phyloP scores from a whole-genome alignment of 2,329 filamentous ascomycete genomes.

The Colletotrichum lupini region DNA sequence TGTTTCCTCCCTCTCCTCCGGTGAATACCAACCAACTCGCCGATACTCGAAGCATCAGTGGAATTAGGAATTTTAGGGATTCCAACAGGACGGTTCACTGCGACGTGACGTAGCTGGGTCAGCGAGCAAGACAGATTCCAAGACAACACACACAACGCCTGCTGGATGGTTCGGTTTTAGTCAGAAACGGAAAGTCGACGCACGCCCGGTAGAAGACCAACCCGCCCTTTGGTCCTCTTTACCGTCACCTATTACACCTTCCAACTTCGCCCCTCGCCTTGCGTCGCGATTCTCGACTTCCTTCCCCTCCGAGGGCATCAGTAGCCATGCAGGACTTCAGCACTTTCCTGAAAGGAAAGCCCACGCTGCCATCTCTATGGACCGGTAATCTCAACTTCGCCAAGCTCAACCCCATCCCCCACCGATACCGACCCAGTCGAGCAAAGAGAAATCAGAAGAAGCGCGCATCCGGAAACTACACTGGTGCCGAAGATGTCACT shows the following conservation, averaged over 20 bases:
- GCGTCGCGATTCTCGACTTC: not conserved
- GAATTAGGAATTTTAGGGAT: slow-evolving; percentile 5
- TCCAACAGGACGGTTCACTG: not conserved
- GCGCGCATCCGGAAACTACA: slow-evolving; percentile 41
- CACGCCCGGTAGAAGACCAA: slow-evolving; percentile 6
- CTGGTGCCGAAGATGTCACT: slow-evolving; percentile 71
- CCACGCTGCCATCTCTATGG: slow-evolving; percentile 50
- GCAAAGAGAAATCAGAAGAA: slow-evolving; percentile 53
- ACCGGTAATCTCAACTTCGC: slow-evolving; percentile 54
- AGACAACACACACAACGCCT: not conserved
- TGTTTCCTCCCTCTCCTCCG: slow-evolving; percentile 14
- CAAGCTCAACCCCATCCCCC: slow-evolving; percentile 54
- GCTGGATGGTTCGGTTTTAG: slow-evolving; percentile 27
- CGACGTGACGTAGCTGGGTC: slow-evolving; percentile 25
- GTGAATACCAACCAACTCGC: not conserved
- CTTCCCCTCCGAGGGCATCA: not conserved
- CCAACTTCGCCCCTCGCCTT: slow-evolving; percentile 1
- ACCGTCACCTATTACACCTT: slow-evolving; percentile 6
- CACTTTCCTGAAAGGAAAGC: slow-evolving; percentile 51
- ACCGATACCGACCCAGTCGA: slow-evolving; percentile 52
- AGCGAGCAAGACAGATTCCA: not conserved
- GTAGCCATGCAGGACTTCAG: slow-evolving; percentile 51
- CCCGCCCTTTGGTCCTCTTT: slow-evolving; percentile 1
- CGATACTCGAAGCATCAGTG: not conserved
- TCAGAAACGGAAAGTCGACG: slow-evolving; percentile 18